Evolutionary conservation across 768 basidiomycete genomes (phyloP), one percentile per base, ranked within the genome.

Genomic region (Asterophora parasitica): DNA sequence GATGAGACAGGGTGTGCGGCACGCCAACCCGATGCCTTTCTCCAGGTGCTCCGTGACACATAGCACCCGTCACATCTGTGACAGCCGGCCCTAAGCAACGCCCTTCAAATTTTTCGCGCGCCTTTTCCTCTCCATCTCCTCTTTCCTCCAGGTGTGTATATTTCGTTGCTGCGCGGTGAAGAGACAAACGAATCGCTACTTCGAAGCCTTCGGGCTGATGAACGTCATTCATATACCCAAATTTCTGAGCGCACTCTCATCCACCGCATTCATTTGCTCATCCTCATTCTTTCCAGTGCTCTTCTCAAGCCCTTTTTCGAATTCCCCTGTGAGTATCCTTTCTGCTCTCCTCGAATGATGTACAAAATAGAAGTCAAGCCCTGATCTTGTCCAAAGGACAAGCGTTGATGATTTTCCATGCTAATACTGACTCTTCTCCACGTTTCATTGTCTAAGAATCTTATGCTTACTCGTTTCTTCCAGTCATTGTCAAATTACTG

Each of bases 361-460:
- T 74, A 75, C 62, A 80, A 74, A 73, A 81, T 78, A 90, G 87
- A 85, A 88, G 88, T 90, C 88, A 90, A 91, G 88, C 87, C 71
- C 88, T 83, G 81, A 90, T 65, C 73, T 70, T 66, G 77, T 87
- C 83, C 79, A 48, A 79, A 75, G 83, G 83, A 85, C 74, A 65
- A 69, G 72, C 59, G 65, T 72, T 85, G 85, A 86, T 74, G 86
- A 88, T 71, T 65, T 67, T 75, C 85, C 88, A 90, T 91, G 88
- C 88, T 91, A 90, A 91, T 90, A 76, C 86, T 91, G 88, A 80
- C 63, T 52, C 56, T 45, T 42, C 34, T 49, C 37, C 27, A 44
- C 41, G 1, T 47, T n/a, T 12, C 26, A 8, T 7, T 39, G 17
- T 27, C 4, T n/a, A 20, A 36, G 10, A 5, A 28, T 17, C 4